Base-by-base conservation (phyloP, 1,139 yeast species). In the Zygosaccharomyces sapae region DNA sequence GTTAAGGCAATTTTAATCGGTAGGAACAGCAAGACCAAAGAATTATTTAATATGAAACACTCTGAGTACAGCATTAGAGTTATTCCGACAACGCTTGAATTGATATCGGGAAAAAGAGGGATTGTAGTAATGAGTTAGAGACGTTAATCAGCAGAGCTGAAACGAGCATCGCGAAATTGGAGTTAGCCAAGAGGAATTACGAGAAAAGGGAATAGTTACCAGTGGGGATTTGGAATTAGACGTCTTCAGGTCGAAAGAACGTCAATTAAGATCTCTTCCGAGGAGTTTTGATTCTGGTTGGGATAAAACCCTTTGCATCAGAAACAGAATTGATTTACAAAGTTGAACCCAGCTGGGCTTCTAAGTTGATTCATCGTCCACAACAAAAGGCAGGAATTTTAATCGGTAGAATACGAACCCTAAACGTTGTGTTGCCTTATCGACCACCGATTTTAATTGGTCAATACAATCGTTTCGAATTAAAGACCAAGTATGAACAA, bases 61-160 rank as follows among this genome's bases (percentile, higher is more conserved):
- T 53, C 53, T 7, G 61, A 66, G 25, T 66, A 66, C 43, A 57
- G 62, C 27, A 46, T 69, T 4, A 59, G 72, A 52, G 62, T 69
- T 29, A 66, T 69, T 40, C 72, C 73, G 6, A 68, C 67, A 53
- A 68, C 69, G 6, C 63, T 69, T 43, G 50, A 54, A 19, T 53
- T 53, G 5, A 51, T 54, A 1, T 39, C 53, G 7, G 29, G 48
- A 2, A 57, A 1, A 61, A 51, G 22, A 47, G 43, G 5, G 46
- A 45, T 20, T 55, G 59, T 6, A 33, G 44, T 8, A 49, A 48
- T 34, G 62, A 60, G 42, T 42, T 59, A 18, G 51, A 50, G 20
- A 55, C 48, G 34, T 44, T 60, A 18, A 46, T 51, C 18, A 46
- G 38, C 12, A 47, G 55, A 30, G 47, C 59, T 5, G 53, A 55